Evolutionary conservation across 2,329 filamentous ascomycete species (phyloP), one percentile per base, ranked within the genome.

Genomic region (Hypoxylon sp.): DNA sequence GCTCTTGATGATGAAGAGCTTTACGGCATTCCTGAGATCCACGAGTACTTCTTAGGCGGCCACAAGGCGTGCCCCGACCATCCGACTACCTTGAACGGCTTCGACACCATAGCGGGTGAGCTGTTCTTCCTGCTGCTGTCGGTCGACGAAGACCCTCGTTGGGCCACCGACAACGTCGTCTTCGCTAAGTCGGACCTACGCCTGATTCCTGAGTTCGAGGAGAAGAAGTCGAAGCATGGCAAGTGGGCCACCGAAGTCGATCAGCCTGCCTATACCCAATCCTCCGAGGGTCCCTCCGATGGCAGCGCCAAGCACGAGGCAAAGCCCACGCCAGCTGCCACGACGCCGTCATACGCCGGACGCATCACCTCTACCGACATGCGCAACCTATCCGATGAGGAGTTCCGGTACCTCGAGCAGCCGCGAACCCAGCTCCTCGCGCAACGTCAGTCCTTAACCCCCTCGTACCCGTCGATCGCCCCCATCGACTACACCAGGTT

Each of bases 401-500:
- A 65, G 9, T 48, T 54, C n/a, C 48, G 61, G 20, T 47, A 43
- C 15, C 20, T 59, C 2, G 41, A 41, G 5, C 29, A 48, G 15
- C 29, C 48, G 21, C 20, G 23, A 33, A 43, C 55, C 23, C 31
- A 31, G 2, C 37, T 33, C 4, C 18, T 35, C 2, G 24, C 31
- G 20, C 17, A 55, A 35, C 51, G 2, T 2, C 9, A 29, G 0
- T 13, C 23, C 13, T 35, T 35, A 3, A 33, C 17, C 35, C 40
- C 48, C 15, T 21, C 3, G 1, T 58, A 55, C 50, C 63, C 65
- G 3, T 9, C 31, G 29, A 67, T 69, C 43, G n/a, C 51, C 2
- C 67, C 69, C 24, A 69, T 71, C 42, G 64, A 69, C 48, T 72
- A 69, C 58, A 33, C 20, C n/a, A n/a, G n/a, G 10, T 66, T 67